These are phyloP conservation scores for Leccinum arenicola DNA, from an alignment of 768 basidiomycete genomes.

Conservation along the genomic window DNA sequence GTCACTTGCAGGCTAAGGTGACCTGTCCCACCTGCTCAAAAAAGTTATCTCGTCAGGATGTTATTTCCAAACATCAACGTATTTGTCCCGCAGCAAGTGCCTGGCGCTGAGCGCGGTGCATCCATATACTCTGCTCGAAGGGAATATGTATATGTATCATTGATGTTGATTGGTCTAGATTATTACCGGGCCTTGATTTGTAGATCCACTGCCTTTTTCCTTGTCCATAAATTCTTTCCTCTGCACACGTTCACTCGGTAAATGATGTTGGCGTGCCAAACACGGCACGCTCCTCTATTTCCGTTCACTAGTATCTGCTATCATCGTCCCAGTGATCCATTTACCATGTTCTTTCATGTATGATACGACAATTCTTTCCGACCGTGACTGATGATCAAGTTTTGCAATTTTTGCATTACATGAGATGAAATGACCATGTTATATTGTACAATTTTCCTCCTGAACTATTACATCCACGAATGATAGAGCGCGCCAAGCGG, in stretches of 20 bases:
- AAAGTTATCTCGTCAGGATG: conserved; percentile 26
- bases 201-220: not conserved
- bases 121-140: not conserved
- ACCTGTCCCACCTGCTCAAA: conserved; percentile 28
- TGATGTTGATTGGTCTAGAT: not conserved
- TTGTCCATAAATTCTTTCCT: not conserved
- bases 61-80: conserved; percentile 27
- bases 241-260: not conserved
- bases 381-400: conserved; percentile 1
- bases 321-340: conserved; percentile 2
- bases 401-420: not conserved
- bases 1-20: conserved; percentile 28
- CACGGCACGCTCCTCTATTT: conserved; percentile 1
- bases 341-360: not conserved
- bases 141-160: not conserved
- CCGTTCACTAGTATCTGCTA: not conserved
- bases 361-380: not conserved
- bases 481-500: not conserved
- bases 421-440: not conserved
- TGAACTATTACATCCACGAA: not conserved
- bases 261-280: conserved; percentile 1
- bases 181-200: not conserved
- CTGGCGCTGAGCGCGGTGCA: conserved; percentile 10
- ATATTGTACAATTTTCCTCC: not conserved
- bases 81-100: conserved; percentile 21